These are phyloP conservation scores for Juncus effusus DNA, from an alignment of 176 grass and related monocot genomes.

Conservation along the genomic window DNA sequence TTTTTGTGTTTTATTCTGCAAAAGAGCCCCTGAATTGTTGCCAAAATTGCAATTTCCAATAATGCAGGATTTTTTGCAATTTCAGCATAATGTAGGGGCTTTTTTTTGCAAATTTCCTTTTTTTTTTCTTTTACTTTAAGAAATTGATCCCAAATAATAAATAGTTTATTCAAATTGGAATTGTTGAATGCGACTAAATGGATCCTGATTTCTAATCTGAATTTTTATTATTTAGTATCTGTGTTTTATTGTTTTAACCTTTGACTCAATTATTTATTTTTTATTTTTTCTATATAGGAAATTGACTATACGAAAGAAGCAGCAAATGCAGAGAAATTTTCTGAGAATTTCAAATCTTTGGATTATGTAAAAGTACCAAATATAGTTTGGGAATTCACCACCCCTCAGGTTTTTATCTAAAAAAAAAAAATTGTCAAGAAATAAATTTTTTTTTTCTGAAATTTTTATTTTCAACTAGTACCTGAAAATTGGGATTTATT, in stretches of 20 bases:
- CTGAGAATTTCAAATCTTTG: slow-evolving; percentile 79
- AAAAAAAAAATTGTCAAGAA: slow-evolving; percentile 21
- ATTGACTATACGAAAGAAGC: slow-evolving; percentile 99
- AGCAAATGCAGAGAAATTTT: slow-evolving; percentile 86
- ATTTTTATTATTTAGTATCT: not conserved
- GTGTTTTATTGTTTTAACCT: not conserved
- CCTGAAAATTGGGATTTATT: not conserved
- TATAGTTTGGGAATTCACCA: slow-evolving; percentile 88
- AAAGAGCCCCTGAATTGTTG: too few relatives aligned
- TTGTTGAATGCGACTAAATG: not conserved
- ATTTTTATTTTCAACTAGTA: too few relatives aligned
- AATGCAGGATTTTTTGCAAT: too few relatives aligned
- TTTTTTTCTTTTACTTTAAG: too few relatives aligned
- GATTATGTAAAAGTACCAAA: slow-evolving; percentile 89
- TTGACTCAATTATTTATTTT: slow-evolving; percentile 1
- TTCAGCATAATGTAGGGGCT: too few relatives aligned
- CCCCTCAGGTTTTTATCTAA: slow-evolving; percentile 70
- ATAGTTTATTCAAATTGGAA: too few relatives aligned
- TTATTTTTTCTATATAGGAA: slow-evolving; percentile 51
- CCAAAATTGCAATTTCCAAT: too few relatives aligned
- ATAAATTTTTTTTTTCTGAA: too few relatives aligned
- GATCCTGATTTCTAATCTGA: not conserved
- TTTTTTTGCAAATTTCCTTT: too few relatives aligned
- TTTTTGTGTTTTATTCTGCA: not conserved
- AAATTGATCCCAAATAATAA: too few relatives aligned